These are phyloP conservation scores for Jacaranda mimosifolia DNA, from an alignment of 257 asterid species.

Conservation along the genomic window DNA sequence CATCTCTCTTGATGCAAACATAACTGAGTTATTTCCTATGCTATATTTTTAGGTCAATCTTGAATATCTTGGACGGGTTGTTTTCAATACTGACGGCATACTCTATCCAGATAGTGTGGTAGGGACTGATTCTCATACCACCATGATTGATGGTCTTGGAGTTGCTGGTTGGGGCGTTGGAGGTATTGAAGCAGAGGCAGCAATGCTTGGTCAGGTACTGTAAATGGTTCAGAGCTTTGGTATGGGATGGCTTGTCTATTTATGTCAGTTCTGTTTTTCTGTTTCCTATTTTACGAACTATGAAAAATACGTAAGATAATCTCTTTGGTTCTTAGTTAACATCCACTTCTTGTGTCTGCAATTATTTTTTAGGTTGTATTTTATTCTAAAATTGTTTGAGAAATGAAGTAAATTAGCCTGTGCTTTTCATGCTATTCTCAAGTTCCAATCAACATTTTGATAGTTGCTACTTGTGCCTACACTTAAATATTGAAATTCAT, in stretches of 20 bases:
- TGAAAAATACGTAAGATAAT: not conserved
- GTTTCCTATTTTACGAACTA: not conserved
- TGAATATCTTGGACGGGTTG: conserved; percentile 95
- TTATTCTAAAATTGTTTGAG: conserved; percentile 14
- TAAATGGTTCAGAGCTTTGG: conserved; percentile 1
- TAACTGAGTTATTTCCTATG: conserved; percentile 15
- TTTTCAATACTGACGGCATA: conserved; percentile 79
- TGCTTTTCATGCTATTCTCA: conserved; percentile 14
- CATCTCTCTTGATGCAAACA: conserved; percentile 15
- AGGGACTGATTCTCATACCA: conserved; percentile 96
- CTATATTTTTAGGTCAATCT: conserved; percentile 76
- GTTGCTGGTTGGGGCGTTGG: conserved; percentile 99
- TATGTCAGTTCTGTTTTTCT: conserved; percentile 2
- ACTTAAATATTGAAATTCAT: conserved; percentile 11
- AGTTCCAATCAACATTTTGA: not conserved
- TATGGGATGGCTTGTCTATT: conserved; percentile 17
- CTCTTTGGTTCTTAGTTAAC: conserved; percentile 5
- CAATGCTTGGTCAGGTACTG: conserved; percentile 97
- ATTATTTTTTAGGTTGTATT: not conserved
- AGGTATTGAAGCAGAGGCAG: conserved; percentile 98
- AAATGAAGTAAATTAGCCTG: not conserved
- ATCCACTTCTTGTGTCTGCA: conserved; percentile 19
- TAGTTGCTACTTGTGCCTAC: conserved; percentile 19
- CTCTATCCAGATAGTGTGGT: conserved; percentile 98
- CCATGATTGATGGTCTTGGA: conserved; percentile 96